Evolutionary conservation across 306 rosid species (phyloP), one percentile per base, ranked within the genome.

Genomic region (Ormosia semicastrata): DNA sequence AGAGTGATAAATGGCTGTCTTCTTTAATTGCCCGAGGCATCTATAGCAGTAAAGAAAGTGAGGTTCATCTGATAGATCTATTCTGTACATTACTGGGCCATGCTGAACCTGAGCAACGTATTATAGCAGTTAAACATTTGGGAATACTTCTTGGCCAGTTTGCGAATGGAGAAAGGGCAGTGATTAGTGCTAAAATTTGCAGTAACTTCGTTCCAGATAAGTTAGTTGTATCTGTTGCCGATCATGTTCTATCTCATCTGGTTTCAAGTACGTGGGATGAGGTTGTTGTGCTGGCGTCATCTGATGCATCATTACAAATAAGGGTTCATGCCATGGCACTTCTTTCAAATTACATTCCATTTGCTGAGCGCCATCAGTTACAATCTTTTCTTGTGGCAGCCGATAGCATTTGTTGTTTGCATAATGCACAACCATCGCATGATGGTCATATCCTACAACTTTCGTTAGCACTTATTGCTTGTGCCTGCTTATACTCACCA

Each of bases 31-130:
- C 72, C 44, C 89, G 94, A 87, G 93, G 94, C 66, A 76, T 91
- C 60, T 81, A 87, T 84, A 74, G 76, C 57, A 82, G 82, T 75
- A 77, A 47, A 70, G 98, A 89, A 83, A 88, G 87, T 88, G 93
- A 86, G 83, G 84, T 60, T 90, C 87, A 92, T 85, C 82, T 92
- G 41, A 85, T 83, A 59, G 91, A 86, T 71, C 86, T 94, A 74
- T 92, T 92, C 77, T 86, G 94, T 83, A 67, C 89, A 34, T 82
- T 94, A 90, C 82, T 94, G 80, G 89, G 93, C 73, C 97, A 91
- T 82, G 92, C 94, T 58, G 98, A 94, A 76, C 97, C 98, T 33
- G 98, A 94, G 89, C 98, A 94, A 74, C 92, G 98, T 17, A 85
- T 82, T 46, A 86, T 94, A 82, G 98, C 92, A 69, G 71, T 94